These are phyloP conservation scores for Aureobasidium sp. DNA, from an alignment of 2,329 filamentous ascomycete species.

Conservation along the genomic window DNA sequence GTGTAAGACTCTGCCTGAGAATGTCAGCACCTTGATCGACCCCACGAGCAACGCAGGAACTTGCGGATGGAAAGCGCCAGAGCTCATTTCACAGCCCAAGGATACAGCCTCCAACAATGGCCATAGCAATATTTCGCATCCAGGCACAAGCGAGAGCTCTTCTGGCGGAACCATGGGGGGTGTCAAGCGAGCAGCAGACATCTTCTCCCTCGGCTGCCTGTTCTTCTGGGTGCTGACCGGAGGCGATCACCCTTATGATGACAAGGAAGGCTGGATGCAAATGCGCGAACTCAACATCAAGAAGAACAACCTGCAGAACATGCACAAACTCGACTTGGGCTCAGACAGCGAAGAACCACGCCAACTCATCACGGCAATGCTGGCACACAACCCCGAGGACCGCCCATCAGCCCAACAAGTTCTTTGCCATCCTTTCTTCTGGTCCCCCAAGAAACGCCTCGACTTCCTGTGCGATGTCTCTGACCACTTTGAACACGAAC, in stretches of 20 bases:
- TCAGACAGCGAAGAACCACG: conserved; percentile 81
- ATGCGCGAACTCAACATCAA: conserved; percentile 89
- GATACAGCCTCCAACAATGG: conserved; percentile 39
- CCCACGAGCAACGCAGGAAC: conserved; percentile 93
- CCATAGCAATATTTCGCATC: conserved; percentile 37
- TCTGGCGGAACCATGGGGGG: conserved; percentile 46
- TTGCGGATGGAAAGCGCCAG: conserved; percentile 91
- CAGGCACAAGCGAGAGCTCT: conserved; percentile 55
- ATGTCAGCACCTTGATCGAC: conserved; percentile 88
- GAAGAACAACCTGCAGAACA: conserved; percentile 69
- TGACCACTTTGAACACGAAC: conserved; percentile 92
- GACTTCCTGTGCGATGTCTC: conserved; percentile 93
- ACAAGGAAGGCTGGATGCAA: conserved; percentile 83
- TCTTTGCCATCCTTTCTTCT: conserved; percentile 94
- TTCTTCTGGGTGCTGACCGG: conserved; percentile 98
- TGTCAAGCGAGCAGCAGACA: conserved; percentile 92
- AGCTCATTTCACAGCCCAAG: conserved; percentile 63
- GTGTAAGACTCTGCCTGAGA: conserved; percentile 92
- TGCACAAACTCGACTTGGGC: conserved; percentile 48
- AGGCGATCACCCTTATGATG: conserved; percentile 87
- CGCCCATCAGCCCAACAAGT: conserved; percentile 70
- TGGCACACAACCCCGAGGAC: conserved; percentile 56
- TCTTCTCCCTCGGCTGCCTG: conserved; percentile 94
- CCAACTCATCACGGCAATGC: conserved; percentile 79
- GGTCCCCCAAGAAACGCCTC: conserved; percentile 80